Base-by-base conservation (phyloP, 2,329 filamentous ascomycete species). In the Alternaria sp. region DNA sequence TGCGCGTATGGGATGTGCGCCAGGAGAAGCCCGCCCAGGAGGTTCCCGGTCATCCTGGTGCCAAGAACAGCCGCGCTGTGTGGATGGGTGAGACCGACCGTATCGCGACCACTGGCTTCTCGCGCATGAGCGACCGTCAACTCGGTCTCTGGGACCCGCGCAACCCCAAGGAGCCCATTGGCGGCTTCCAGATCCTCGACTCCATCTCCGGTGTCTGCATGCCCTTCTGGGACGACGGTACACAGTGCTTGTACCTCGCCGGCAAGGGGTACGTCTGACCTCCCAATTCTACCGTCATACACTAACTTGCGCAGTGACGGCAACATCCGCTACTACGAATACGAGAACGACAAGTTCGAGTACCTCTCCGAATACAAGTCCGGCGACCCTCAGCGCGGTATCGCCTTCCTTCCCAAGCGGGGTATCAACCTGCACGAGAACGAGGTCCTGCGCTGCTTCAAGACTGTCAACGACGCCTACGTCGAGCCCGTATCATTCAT, bases 151-250 rank as follows among this genome's bases (percentile, higher is more conserved):
- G 96, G 96, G 96, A 99, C 84, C 89, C 93, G 51, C 92, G 94
- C 72, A 90, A 89, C 68, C 88, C 89, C 17, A 83, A 80, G 36
- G 91, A 96, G 74, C 96, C 96, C 52, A 91, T 98, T 73, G 93
- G 93, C 54, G 94, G 93, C 15, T 97, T 97, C 83, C 90, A 88
- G 73, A 91, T 92, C 71, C 87, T 99, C 52, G 96, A 99, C 82
- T 96, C 93, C 50, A 97, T 97, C 75, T 97, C 95, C 49, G 96
- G 96, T 79, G 94, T 99, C 63, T 97, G 93, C 86, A 97, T 99
- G 93, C 96, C 96, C 30, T 98, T 99, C 88, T 99, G 96, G 96
- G 96, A 99, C 79, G 95, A 98, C 65, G 93, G 94, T 65, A 97
- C 93, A 56, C 93, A 96, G 83, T 96, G 93, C 79, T 85, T 99